Percentiles rank a stretch among this genome's conserved stretches.
These are phyloP conservation scores for Podosphaera xanthii DNA, from an alignment of 2,329 filamentous ascomycete genomes.

Conservation along the genomic window DNA sequence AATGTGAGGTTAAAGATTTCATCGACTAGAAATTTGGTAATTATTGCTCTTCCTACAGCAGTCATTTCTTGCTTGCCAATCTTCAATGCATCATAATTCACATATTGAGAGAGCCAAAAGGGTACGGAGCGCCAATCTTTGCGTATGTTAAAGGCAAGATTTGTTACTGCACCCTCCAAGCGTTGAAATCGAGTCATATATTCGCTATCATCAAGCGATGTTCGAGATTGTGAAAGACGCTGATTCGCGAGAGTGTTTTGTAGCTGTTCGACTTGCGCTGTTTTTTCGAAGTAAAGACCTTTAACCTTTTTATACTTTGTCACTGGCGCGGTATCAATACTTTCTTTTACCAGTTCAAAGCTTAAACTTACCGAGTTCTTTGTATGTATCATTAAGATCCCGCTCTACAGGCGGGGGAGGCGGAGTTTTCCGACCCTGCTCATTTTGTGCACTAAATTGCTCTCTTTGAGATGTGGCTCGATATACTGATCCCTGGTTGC, in stretches of 20 bases:
- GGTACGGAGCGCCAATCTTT: slow-evolving; percentile 81
- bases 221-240: slow-evolving; percentile 79
- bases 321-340: slow-evolving; percentile 28
- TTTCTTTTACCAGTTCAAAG: not conserved
- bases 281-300: slow-evolving; percentile 86
- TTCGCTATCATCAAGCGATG: slow-evolving; percentile 84
- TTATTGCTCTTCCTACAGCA: slow-evolving; percentile 69
- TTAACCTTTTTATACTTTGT: slow-evolving; percentile 97
- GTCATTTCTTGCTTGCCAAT: slow-evolving; percentile 97
- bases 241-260: slow-evolving; percentile 97
- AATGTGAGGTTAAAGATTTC: slow-evolving; percentile 84
- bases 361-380: slow-evolving; percentile 19
- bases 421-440: slow-evolving; percentile 25
- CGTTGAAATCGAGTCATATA: slow-evolving; percentile 76
- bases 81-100: slow-evolving; percentile 65
- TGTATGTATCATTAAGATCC: slow-evolving; percentile 19
- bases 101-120: slow-evolving; percentile 52
- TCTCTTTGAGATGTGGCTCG: slow-evolving; percentile 16
- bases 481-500: slow-evolving; percentile 11
- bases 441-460: slow-evolving; percentile 10
- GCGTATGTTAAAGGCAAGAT: slow-evolving; percentile 84
- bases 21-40: slow-evolving; percentile 74
- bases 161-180: slow-evolving; percentile 81
- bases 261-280: slow-evolving; percentile 70
- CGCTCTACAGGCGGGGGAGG: slow-evolving; percentile 17